These are phyloP conservation scores for Aspergillus brasiliensis DNA, from an alignment of 2,329 filamentous ascomycete genomes.

Conservation along the genomic window DNA sequence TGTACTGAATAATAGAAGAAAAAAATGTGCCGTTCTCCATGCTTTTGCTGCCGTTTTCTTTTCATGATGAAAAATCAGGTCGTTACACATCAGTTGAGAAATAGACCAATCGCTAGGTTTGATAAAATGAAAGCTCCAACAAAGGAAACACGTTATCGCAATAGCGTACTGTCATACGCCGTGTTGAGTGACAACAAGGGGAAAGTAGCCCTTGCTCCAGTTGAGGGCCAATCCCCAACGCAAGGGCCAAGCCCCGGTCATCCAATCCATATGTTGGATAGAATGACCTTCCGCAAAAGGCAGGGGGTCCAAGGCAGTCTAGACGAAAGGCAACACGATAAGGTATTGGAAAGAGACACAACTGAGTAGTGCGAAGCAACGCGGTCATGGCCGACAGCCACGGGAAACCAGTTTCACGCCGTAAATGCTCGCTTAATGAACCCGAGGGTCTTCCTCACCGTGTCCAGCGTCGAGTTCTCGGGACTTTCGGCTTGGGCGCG, in stretches of 20 bases:
- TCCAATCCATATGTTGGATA: background rate
- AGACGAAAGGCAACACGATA: background rate
- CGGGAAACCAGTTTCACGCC: slow-evolving; percentile 18
- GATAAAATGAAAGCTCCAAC: slow-evolving; percentile 8
- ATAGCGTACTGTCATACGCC: background rate
- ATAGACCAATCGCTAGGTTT: slow-evolving; percentile 1
- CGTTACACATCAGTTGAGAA: slow-evolving; percentile 15
- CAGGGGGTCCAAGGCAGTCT: background rate
- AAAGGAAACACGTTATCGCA: slow-evolving; percentile 18
- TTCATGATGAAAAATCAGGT: slow-evolving; percentile 19
- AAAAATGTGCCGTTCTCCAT: slow-evolving; percentile 13
- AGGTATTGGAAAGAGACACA: slow-evolving; percentile 5
- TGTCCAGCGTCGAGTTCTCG: slow-evolving; percentile 12
- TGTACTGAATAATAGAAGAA: background rate
- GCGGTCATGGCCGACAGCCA: slow-evolving; percentile 8
- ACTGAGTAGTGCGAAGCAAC: slow-evolving; percentile 5
- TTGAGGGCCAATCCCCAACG: background rate
- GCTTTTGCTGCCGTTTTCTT: slow-evolving; percentile 12
- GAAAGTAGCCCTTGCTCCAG: background rate
- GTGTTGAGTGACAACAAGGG: background rate
- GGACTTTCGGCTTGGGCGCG: slow-evolving; percentile 11
- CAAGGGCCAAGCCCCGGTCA: background rate
- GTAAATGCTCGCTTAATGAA: slow-evolving; percentile 31
- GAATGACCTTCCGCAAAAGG: background rate
- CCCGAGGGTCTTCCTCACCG: slow-evolving; percentile 12